Percentiles rank a stretch among this genome's conserved stretches.
Conservation (phyloP, 768 basidiomycete genomes). For the Agaricus bisporus region DNA sequence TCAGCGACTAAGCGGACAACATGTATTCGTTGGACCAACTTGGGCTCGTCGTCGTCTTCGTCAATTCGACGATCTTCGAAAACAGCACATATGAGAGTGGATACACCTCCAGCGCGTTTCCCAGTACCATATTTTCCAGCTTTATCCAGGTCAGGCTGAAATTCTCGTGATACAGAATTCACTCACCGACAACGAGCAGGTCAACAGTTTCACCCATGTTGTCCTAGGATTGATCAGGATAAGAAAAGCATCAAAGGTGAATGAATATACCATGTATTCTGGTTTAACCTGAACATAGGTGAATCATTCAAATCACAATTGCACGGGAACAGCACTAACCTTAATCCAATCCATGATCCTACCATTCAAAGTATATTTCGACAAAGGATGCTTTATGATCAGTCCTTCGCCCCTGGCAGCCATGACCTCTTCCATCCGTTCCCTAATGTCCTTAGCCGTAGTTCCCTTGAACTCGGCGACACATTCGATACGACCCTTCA, state of each 20-base stretch:
- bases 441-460: conserved; percentile 76
- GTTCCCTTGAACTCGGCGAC: conserved; percentile 65
- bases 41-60: conserved; percentile 55
- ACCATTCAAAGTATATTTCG: conserved; percentile 81
- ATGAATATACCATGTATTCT: conserved; percentile 67
- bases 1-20: neutral
- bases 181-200: conserved; percentile 79
- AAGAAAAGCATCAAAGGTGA: neutral
- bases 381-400: conserved; percentile 80
- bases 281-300: conserved; percentile 57
- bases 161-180: neutral
- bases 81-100: conserved; percentile 85
- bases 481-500: conserved; percentile 80
- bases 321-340: conserved; percentile 26
- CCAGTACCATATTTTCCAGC: conserved; percentile 88
- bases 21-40: conserved; percentile 31
- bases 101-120: conserved; percentile 81
- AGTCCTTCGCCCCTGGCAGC: conserved; percentile 86
- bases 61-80: conserved; percentile 61
- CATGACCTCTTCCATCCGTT: conserved; percentile 79
- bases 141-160: conserved; percentile 21
- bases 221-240: conserved; percentile 44
- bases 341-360: conserved; percentile 94
- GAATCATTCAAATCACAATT: neutral
- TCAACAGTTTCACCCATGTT: conserved; percentile 93